phyloP scores from a whole-genome alignment of 2,329 filamentous ascomycete genomes.

The Colletotrichum eleusines region DNA sequence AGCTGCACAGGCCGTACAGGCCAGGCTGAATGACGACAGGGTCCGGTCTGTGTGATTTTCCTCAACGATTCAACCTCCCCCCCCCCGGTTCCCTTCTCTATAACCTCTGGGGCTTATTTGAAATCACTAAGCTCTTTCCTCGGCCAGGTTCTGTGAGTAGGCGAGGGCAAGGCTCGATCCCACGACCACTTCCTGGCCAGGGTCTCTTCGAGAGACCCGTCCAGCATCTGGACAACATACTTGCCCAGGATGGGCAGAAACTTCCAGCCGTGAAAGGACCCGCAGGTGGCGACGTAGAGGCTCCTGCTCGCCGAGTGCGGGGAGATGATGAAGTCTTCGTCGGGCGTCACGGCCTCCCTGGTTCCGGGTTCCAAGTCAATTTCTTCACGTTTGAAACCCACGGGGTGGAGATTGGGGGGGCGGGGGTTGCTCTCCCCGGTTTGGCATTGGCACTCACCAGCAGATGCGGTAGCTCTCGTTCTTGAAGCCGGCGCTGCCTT shows the following conservation, averaged over 20 bases:
- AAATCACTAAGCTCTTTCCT: slow-evolving; percentile 8
- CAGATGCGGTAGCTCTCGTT: slow-evolving; percentile 68
- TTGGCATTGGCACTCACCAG: slow-evolving; percentile 58
- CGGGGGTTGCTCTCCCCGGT: too few relatives aligned
- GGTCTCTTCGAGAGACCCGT: slow-evolving; percentile 49
- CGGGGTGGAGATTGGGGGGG: too few relatives aligned
- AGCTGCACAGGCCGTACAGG: not conserved
- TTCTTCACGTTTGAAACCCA: too few relatives aligned
- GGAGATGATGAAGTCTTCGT: slow-evolving; percentile 64
- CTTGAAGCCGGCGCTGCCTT: slow-evolving; percentile 62
- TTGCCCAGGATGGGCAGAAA: slow-evolving; percentile 62
- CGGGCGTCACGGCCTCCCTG: slow-evolving; percentile 68
- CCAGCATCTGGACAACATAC: slow-evolving; percentile 60
- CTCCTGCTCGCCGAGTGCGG: slow-evolving; percentile 58
- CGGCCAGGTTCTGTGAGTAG: slow-evolving; percentile 17
- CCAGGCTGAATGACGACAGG: not conserved
- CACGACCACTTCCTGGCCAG: slow-evolving; percentile 53
- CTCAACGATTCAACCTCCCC: too few relatives aligned
- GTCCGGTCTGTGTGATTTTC: not conserved
- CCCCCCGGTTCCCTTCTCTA: too few relatives aligned
- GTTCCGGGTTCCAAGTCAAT: not conserved
- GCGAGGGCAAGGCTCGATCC: slow-evolving; percentile 22
- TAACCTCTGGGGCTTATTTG: not conserved
- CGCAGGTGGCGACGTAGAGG: slow-evolving; percentile 65
- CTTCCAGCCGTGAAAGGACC: slow-evolving; percentile 69